Evolutionary conservation across 1,139 yeast genomes (phyloP), one percentile per base, ranked within the genome.

Genomic region (Hemisphaericaspora lyxosophila): DNA sequence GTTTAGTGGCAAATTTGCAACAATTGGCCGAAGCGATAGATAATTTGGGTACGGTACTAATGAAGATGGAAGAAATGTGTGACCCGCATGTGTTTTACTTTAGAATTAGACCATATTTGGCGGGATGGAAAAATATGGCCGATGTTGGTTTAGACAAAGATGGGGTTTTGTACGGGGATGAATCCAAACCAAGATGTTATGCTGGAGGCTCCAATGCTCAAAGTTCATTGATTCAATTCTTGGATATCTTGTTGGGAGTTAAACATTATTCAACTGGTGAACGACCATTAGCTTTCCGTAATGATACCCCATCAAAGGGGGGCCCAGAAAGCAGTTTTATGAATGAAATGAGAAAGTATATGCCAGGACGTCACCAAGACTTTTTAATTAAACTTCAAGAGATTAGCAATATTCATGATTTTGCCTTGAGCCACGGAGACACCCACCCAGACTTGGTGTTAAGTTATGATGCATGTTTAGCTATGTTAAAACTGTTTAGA

Each of bases 201-300:
- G 73, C 95, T 5, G 97, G 97, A 17, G 97, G 97, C 0, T 86
- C 96, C 9, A 90, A 90, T 57, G 97, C 96, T 0, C 97, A 90
- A 61, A 81, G 92, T 34, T 87, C 96, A 2, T 69, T 89, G 48
- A 85, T 90, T 43, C 97, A 90, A 61, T 84, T 88, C 29, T 68
- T 90, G 47, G 97, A 90, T 56, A 76, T 87, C 19, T 60, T 88
- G 12, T 70, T 90, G 31, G 80, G 80, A 33, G 83, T 90, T 14
- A 81, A 81, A 43, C 97, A 90, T 59, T 75, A 73, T 49, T 82
- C 94, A 7, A 82, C 90, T 2, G 96, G 95, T 2, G 78, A 78
- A 48, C 57, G 77, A 42, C 75, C 75, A 1, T 46, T 55, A 15
- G 71, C 71, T 9, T 70, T 64, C 39, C 34, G 44, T 13, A 31